These are phyloP conservation scores for Mortierella alpina DNA, from an alignment of 192 early-diverging fungal species.

Conservation along the genomic window DNA sequence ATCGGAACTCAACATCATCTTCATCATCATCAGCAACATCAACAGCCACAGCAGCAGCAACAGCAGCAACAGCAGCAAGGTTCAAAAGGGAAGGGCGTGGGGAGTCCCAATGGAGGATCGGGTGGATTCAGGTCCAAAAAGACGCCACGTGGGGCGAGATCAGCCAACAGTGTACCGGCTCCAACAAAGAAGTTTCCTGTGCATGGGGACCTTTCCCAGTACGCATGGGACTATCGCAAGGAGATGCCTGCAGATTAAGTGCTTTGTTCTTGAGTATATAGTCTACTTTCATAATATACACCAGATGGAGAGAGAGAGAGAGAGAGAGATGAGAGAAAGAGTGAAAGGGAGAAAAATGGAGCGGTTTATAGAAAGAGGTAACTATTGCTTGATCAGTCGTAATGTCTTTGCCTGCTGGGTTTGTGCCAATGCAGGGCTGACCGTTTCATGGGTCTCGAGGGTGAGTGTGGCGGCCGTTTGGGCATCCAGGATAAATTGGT, in stretches of 20 bases:
- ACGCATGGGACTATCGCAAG: slow-evolving; percentile 21
- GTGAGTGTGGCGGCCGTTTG: slow-evolving; percentile 48
- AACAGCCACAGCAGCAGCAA: background rate
- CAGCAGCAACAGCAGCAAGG: background rate
- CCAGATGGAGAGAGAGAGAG: background rate
- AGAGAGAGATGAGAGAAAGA: background rate
- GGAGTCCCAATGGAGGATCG: too few species aligned
- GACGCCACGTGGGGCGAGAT: background rate
- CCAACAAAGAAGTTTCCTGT: slow-evolving; percentile 18
- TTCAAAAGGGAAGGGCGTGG: background rate
- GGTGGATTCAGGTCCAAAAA: background rate
- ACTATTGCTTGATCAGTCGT: background rate
- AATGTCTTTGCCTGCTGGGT: slow-evolving; percentile 15
- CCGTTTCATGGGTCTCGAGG: slow-evolving; percentile 50
- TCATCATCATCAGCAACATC: background rate
- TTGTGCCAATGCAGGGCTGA: slow-evolving; percentile 21
- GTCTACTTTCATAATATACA: too few species aligned
- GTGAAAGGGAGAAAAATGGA: background rate
- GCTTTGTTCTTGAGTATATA: too few species aligned
- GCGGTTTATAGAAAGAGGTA: background rate
- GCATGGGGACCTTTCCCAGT: slow-evolving; percentile 10
- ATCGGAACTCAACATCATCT: background rate
- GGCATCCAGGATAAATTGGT: slow-evolving; percentile 39
- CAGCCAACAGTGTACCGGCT: background rate
- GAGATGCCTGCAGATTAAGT: slow-evolving; percentile 13